phyloP scores from a whole-genome alignment of 83 land plant species.

The Larix sibirica region DNA sequence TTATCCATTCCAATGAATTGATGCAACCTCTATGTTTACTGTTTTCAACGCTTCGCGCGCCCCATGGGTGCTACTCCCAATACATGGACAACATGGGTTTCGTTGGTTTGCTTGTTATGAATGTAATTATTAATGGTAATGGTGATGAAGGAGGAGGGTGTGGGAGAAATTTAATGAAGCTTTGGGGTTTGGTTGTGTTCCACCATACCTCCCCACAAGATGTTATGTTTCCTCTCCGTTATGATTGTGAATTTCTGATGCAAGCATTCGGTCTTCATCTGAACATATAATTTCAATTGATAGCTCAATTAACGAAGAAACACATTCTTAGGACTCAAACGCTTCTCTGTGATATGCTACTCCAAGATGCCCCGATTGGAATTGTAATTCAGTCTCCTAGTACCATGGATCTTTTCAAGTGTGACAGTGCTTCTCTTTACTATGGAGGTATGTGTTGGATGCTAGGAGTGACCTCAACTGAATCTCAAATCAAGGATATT shows the following conservation, averaged over 20 bases:
- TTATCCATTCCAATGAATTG: conserved; percentile 66
- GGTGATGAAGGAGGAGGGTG: conserved; percentile 36
- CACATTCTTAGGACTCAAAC: too few species aligned
- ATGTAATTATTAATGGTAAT: conserved; percentile 76
- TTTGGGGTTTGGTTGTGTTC: conserved; percentile 95
- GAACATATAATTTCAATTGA: conserved; percentile 87
- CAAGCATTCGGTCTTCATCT: too few species aligned
- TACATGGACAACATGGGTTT: conserved; percentile 98
- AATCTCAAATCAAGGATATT: too few species aligned
- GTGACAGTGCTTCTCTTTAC: too few species aligned
- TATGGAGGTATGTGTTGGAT: too few species aligned
- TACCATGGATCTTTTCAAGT: too few species aligned
- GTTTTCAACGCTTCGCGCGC: conserved; percentile 88
- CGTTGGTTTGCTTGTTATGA: conserved; percentile 84
- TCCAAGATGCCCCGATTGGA: too few species aligned
- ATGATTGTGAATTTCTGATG: conserved; percentile 92
- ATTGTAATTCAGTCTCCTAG: too few species aligned
- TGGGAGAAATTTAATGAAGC: conserved; percentile 33
- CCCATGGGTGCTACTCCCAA: conserved; percentile 93
- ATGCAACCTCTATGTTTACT: conserved; percentile 81
- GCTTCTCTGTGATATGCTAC: conserved; percentile 80
- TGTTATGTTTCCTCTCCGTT: conserved; percentile 85
- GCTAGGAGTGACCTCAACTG: too few species aligned
- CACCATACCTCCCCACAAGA: too few species aligned
- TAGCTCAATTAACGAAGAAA: conserved; percentile 78